Conservation (phyloP, 2,329 filamentous ascomycete species). For the Verticillium longisporum region DNA sequence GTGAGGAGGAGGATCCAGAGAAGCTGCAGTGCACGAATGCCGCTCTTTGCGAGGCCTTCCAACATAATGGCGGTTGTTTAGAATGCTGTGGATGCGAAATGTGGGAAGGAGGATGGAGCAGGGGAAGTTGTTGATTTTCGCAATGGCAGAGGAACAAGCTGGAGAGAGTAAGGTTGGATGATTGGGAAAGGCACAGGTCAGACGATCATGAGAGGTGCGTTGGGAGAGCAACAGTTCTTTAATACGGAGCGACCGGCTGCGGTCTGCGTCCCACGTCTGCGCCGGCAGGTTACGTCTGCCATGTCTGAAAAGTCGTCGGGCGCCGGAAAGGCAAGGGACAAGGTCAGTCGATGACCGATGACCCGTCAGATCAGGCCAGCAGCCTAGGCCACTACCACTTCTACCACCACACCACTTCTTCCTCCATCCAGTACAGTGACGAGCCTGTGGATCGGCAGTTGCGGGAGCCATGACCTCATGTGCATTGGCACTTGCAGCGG, state of each 20-base stretch:
- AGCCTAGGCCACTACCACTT: too few species aligned
- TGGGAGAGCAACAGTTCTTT: neutral
- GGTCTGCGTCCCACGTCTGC: neutral
- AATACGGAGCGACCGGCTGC: neutral
- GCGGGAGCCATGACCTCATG: conserved; percentile 13
- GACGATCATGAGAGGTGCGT: neutral
- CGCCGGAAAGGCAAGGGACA: neutral
- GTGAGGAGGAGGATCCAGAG: conserved; percentile 47
- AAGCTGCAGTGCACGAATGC: conserved; percentile 42
- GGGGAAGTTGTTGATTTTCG: neutral
- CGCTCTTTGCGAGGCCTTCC: conserved; percentile 31
- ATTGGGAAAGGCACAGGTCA: neutral
- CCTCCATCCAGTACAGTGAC: conserved; percentile 3
- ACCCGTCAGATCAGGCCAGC: neutral
- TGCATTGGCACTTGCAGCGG: neutral
- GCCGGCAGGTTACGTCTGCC: neutral
- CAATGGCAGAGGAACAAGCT: neutral
- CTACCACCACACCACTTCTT: too few species aligned
- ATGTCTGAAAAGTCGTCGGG: neutral
- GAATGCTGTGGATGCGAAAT: neutral
- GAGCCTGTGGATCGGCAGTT: conserved; percentile 12
- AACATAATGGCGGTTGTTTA: conserved; percentile 17
- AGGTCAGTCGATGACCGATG: neutral
- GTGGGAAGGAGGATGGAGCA: neutral
- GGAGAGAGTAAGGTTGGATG: neutral